phyloP scores from a whole-genome alignment of 129 eudicot species.

The Gnaphalium uliginosum region DNA sequence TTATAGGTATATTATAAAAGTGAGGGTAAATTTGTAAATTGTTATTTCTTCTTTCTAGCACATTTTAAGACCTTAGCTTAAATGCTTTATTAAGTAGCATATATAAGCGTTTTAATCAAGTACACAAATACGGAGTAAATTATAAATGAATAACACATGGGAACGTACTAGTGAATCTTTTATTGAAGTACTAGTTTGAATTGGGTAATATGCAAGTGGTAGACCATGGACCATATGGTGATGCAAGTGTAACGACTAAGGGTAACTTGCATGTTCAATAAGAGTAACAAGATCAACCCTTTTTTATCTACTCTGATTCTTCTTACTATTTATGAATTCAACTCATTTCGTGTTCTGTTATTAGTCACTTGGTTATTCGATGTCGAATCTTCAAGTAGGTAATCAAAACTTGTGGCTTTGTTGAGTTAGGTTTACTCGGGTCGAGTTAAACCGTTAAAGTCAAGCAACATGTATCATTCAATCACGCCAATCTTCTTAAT shows the following conservation, averaged over 20 bases:
- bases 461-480: slow-evolving; percentile 8
- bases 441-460: background rate
- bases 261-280: slow-evolving; percentile 14
- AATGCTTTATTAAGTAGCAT: too few relatives aligned
- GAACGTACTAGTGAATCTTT: background rate
- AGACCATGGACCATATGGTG: slow-evolving; percentile 17
- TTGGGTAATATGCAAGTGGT: slow-evolving; percentile 5
- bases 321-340: slow-evolving; percentile 22
- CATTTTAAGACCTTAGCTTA: too few relatives aligned
- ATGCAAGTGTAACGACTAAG: slow-evolving; percentile 22
- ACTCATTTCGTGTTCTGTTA: slow-evolving; percentile 14
- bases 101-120: too few relatives aligned
- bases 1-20: too few relatives aligned
- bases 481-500: too few relatives aligned
- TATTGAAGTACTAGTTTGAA: slow-evolving; percentile 10
- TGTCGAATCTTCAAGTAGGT: slow-evolving; percentile 17
- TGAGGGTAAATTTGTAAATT: too few relatives aligned
- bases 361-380: slow-evolving; percentile 10
- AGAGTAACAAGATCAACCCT: slow-evolving; percentile 29
- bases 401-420: slow-evolving; percentile 6
- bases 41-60: too few relatives aligned
- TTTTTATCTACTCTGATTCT: slow-evolving; percentile 36
- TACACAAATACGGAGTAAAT: too few relatives aligned
- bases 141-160: too few relatives aligned
- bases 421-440: background rate